These are phyloP conservation scores for Hypholoma sublateritium DNA, from an alignment of 768 basidiomycete genomes.

Conservation along the genomic window DNA sequence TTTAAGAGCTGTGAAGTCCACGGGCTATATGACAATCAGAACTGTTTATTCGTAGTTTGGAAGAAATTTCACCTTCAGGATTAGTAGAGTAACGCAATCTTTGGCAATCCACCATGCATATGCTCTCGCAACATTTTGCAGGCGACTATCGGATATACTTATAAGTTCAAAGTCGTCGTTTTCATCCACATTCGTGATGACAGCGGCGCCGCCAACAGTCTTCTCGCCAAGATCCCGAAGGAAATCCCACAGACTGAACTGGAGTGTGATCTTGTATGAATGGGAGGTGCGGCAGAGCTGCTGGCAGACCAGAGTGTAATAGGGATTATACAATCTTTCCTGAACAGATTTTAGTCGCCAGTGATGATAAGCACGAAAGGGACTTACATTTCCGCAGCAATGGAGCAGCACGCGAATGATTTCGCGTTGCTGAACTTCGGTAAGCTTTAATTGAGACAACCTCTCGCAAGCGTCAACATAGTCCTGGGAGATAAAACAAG, in stretches of 20 bases:
- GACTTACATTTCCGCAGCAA: conserved; percentile 85
- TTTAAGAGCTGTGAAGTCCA: conserved; percentile 82
- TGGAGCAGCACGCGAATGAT: conserved; percentile 91
- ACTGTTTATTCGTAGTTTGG: background rate
- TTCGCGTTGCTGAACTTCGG: conserved; percentile 91
- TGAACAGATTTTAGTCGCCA: conserved; percentile 26
- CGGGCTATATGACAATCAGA: conserved; percentile 50
- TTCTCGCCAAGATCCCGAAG: conserved; percentile 87
- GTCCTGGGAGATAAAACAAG: conserved; percentile 58
- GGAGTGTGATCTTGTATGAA: conserved; percentile 87
- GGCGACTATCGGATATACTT: conserved; percentile 54
- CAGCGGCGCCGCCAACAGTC: conserved; percentile 75
- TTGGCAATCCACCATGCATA: conserved; percentile 95
- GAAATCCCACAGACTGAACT: conserved; percentile 97
- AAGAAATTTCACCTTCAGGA: conserved; percentile 69
- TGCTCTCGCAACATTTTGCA: conserved; percentile 76
- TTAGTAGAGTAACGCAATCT: conserved; percentile 67
- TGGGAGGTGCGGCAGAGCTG: conserved; percentile 79
- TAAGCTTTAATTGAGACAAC: conserved; percentile 78
- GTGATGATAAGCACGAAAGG: background rate
- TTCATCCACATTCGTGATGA: conserved; percentile 66
- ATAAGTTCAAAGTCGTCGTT: conserved; percentile 48
- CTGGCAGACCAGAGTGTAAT: conserved; percentile 87
- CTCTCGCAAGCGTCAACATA: conserved; percentile 94
- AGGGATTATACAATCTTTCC: conserved; percentile 95